Percentiles rank a stretch among this genome's conserved stretches.
Evolutionary conservation across 768 basidiomycete species (phyloP).

Genomic region (Hortiboletus campestris): DNA sequence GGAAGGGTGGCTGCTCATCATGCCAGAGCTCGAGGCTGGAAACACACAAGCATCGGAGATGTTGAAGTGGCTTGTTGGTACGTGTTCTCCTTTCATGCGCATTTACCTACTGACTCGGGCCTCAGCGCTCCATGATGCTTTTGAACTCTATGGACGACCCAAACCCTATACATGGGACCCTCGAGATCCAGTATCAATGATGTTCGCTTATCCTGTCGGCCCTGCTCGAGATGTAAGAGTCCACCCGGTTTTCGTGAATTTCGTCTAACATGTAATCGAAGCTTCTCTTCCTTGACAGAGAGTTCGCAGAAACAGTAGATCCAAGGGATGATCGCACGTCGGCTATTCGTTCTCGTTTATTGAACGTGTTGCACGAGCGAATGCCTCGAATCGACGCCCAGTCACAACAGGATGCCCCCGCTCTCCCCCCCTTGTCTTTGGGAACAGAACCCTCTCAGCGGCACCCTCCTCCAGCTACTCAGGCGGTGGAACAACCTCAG

Average conservation of each 20-base stretch:
- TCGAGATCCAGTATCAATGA: conserved; percentile 73
- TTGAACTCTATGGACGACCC: conserved; percentile 87
- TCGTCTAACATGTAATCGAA: conserved; percentile 33
- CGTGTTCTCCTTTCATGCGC: conserved; percentile 25
- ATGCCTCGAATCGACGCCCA: conserved; percentile 46
- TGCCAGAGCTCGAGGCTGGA: conserved; percentile 78
- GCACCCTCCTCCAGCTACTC: conserved; percentile 27
- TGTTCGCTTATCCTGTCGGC: conserved; percentile 94
- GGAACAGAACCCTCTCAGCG: conserved; percentile 22
- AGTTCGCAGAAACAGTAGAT: conserved; percentile 74
- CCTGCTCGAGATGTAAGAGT: conserved; percentile 73
- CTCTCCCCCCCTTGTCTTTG: conserved; percentile 19
- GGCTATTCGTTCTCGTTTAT: conserved; percentile 57
- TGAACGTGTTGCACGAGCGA: conserved; percentile 59
- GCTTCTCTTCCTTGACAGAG: conserved; percentile 87
- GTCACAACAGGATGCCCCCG: conserved; percentile 2
- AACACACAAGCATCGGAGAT: conserved; percentile 73
- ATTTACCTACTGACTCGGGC: conserved; percentile 10
- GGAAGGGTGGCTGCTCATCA: conserved; percentile 85
- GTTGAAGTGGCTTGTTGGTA: conserved; percentile 88
- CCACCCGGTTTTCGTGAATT: not conserved
- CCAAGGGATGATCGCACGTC: conserved; percentile 78
- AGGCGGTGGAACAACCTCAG: conserved; percentile 5
- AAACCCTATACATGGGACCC: conserved; percentile 88
- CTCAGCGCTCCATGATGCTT: conserved; percentile 80